A percentile compares a stretch with the other conserved stretches of the same genome.
These are phyloP conservation scores for Eimeria brunetti DNA, from an alignment of 169 alveolate species.

Conservation along the genomic window DNA sequence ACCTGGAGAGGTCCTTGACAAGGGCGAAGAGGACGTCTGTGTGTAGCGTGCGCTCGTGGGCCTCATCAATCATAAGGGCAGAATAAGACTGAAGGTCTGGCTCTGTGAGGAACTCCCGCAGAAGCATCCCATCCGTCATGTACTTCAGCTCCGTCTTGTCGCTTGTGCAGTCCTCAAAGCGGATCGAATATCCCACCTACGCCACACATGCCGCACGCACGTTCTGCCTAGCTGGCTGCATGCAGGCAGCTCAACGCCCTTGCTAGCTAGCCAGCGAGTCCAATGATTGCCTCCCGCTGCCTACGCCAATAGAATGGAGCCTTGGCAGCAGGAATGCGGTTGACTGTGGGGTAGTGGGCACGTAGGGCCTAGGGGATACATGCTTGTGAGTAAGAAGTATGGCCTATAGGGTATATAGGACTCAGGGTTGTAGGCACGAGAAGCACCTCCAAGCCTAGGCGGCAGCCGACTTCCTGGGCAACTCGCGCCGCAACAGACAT, in stretches of 20 bases:
- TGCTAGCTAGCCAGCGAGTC: not conserved
- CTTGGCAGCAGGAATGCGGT: not conserved
- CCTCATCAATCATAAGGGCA: slow-evolving; percentile 99
- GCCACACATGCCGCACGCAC: not conserved
- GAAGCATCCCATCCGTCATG: slow-evolving; percentile 99
- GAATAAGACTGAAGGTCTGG: slow-evolving; percentile 96
- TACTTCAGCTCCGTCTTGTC: slow-evolving; percentile 97
- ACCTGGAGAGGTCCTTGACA: slow-evolving; percentile 95
- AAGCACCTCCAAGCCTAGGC: slow-evolving; percentile 96
- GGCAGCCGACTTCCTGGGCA: slow-evolving; percentile 97
- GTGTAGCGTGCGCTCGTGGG: slow-evolving; percentile 99
- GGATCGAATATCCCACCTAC: slow-evolving; percentile 91
- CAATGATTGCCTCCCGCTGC: not conserved
- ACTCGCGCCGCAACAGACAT: slow-evolving; percentile 99
- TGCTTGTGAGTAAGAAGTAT: not conserved
- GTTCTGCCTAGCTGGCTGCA: not conserved
- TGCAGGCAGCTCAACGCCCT: not conserved
- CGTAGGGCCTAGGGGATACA: not conserved
- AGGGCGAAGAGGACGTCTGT: slow-evolving; percentile 99
- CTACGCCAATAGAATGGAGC: not conserved
- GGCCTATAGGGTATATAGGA: not conserved
- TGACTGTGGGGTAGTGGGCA: not conserved
- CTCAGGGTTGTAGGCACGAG: not conserved
- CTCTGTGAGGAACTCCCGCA: slow-evolving; percentile 98
- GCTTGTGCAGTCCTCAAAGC: slow-evolving; percentile 99